Evolutionary conservation across 805 yeast species (phyloP), one percentile per base, ranked within the genome.

Genomic region (Wickerhamomyces xylosicus): DNA sequence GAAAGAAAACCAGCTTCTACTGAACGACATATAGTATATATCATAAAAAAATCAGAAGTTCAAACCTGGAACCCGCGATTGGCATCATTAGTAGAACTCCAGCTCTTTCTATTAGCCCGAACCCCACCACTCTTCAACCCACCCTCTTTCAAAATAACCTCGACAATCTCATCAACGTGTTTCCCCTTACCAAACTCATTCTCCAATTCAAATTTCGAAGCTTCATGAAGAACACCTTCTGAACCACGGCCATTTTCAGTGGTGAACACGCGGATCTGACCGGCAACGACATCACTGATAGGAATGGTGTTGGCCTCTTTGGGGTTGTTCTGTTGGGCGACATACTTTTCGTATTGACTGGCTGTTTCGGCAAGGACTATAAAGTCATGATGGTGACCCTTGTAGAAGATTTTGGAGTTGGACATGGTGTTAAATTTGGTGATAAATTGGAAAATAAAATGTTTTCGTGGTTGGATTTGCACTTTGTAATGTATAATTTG

Each of bases 221-320:
- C 95, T 50, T 74, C 78, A 37, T 79, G 84, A 19, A 82, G 55
- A 8, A 70, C 67, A 41, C 95, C 95, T 49, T 75, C 83, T 3
- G 76, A 62, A 25, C 95, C 95, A 32, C 62, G 63, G 35, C 84
- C 81, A 19, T 64, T 66, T 43, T 69, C 69, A 40, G 74, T 72
- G 18, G 72, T 66, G 54, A 69, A 86, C n/a, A 85, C 68, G 50
- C 79, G 72, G 63, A 72, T 83, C 8, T 70, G 65, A 0, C 79
- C 78, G 4, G 29, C 29, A 1, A 83, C 77, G 4, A 81, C 71
- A 32, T 74, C 77, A 11, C 75, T 63, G 41, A 80, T 62, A 18
- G 90, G 79, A 27, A 69, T 49, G 1, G 64, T 43, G 42, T 77
- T 77, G 31, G 74, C 74, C 19, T 65, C 63, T 37, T 57, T 58